Base-by-base conservation (phyloP, 1,284 basidiomycete genomes). In the Leccinum variabile region DNA sequence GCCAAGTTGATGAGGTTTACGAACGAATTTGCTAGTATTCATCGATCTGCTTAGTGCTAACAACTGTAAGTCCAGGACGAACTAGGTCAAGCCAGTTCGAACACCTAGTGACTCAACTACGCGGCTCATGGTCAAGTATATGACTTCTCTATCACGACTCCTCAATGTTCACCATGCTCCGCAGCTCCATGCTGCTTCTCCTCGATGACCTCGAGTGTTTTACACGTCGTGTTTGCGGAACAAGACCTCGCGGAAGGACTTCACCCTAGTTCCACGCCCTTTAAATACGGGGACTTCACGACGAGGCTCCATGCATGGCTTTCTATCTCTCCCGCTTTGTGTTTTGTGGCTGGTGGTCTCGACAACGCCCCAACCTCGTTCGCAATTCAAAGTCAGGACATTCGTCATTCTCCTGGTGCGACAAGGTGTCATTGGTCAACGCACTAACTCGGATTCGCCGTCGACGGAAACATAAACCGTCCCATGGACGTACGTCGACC, bases 231-330 rank as follows among this genome's bases (percentile, higher is more conserved):
- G 64, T 62, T 55, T 74, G 64, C 53, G 70, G 64, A 64, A 55
- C 52, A 62, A 57, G 65, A 57, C 70, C 63, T 63, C 62, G 44
- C 61, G 72, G 63, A 68, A 25, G 44, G n/a, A 18, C 46, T 39
- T 65, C 59, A 50, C 58, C 63, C 64, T 61, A 62, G 33, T 33
- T 60, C 67, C 70, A 63, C 49, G 63, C 66, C 62, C 67, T 69
- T 74, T 73, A 73, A 74, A 71, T 72, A 72, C 63, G 46, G 57
- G 28, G 64, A 62, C 60, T 39, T 73, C 75, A 10, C 72, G 73
- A 59, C 69, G 50, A 71, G 77, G 60, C 69, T 76, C 50, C 68
- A 62, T 16, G 69, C 72, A 22, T 81, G 79, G 79, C 75, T 81
- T 60, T 73, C 75, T n/a, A 75, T 52, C 50, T 58, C 67, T 77